Evolutionary conservation across 352 stramenopile species (phyloP), one percentile per base, ranked within the genome.

Genomic region (Saprolegnia diclina): DNA sequence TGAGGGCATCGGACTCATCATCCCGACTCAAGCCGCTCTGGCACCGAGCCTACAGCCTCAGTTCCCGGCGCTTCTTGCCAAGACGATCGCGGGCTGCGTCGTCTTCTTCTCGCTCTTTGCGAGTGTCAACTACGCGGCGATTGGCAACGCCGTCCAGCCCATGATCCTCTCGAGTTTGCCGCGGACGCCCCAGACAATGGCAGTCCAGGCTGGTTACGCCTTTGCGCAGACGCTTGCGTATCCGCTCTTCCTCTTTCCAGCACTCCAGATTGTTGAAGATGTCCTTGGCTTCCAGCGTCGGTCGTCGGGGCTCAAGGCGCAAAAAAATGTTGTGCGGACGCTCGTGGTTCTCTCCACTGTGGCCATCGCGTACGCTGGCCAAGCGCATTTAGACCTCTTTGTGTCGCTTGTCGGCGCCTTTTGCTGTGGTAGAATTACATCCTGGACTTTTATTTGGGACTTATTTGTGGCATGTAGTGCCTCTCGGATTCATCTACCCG

Each of bases 101-200:
- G 71, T 90, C 38, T 91, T 93, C 72, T 93, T 90, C 73, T 89
- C 79, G 64, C 78, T 88, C 67, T 93, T 93, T 61, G 83, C 85
- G 14, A 79, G 77, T 7, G 77, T 87, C 68, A 89, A 90, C 68
- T 93, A 93, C 76, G 42, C 85, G 5, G 77, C 85, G 19, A 88
- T 91, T 77, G 85, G 85, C 19, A 72, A 76, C 18, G 29, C 45
- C 9, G 85, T 90, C 52, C 57, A 83, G 48, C 76, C 85, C 7
- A 90, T 93, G 75, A 80, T 90, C 18, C 90, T 81, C 0, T 90
- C 80, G 14, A 91, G 79, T 64, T 56, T 93, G 46, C 81, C 85
- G 19, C 82, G 82, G 62, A 89, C 85, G 64, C 79, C 79, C 44
- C 89, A 83, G 79, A 81, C 85, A 9, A 85, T 85, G 67, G 89